Percentiles rank a stretch among this genome's conserved stretches.
Evolutionary conservation across 164 flowering plant genomes (phyloP).

Genomic region (Magnolia changhungtana): DNA sequence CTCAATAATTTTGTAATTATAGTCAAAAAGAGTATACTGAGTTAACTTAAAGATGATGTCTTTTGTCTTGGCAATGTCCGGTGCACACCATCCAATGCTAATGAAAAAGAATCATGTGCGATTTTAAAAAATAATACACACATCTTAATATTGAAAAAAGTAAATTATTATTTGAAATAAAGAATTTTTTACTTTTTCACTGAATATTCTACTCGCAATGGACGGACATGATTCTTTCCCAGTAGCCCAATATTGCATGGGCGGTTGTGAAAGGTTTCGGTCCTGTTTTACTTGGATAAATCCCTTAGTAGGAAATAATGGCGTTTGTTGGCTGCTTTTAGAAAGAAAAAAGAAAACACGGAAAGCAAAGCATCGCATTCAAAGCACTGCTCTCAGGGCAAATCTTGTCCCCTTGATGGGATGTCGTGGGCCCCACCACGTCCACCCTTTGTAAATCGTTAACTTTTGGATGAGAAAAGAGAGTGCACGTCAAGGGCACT

Average conservation of each 20-base stretch:
- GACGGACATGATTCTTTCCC: too few species aligned
- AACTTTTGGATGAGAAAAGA: neutral
- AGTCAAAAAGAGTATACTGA: too few species aligned
- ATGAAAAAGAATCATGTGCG: too few species aligned
- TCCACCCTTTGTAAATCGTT: neutral
- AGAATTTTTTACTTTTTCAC: too few species aligned
- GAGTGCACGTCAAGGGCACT: constrained; percentile 15
- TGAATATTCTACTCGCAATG: too few species aligned
- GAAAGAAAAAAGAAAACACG: constrained; percentile 11
- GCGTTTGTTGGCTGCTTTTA: constrained; percentile 4
- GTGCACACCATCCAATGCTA: too few species aligned
- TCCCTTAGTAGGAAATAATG: constrained; percentile 18
- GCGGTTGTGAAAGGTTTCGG: constrained; percentile 30
- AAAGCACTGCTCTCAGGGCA: constrained; percentile 20
- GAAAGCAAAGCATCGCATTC: constrained; percentile 53
- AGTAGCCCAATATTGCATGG: neutral
- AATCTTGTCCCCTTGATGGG: constrained; percentile 38
- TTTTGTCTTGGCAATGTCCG: too few species aligned
- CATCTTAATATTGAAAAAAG: too few species aligned
- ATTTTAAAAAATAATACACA: too few species aligned
- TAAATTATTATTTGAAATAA: too few species aligned
- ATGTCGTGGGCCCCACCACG: constrained; percentile 36
- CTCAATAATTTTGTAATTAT: too few species aligned
- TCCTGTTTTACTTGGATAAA: constrained; percentile 47
- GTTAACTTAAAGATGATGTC: too few species aligned